Base-by-base conservation (phyloP, 495 filamentous ascomycete genomes). In the Cryomyces antarcticus region DNA sequence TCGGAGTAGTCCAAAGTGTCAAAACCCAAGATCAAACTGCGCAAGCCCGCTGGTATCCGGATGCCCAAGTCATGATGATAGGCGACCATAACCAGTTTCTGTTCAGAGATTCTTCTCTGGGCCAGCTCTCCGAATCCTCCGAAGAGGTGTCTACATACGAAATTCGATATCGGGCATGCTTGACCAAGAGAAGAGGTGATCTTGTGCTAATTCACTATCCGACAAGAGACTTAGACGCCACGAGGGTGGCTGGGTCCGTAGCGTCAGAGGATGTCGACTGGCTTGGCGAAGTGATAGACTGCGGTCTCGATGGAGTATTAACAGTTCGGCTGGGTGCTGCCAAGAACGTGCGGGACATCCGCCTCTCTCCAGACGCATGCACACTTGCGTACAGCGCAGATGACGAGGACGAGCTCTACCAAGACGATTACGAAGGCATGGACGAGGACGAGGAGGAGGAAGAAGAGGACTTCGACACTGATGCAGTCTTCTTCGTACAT, bases 81-180 rank as follows among this genome's bases (percentile, higher is more conserved):
- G 52, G 61, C 29, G 44, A 51, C 7, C 55, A 54, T n/a, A 49
- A 49, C 5, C 42, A 55, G 10, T 45, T 60, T 35, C 37, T 43
- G 11, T 49, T 64, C 17, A 46, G 58, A 7, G 53, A 49, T 4
- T 63, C 61, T 13, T 53, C 42, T 1, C 54, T 65, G 7, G 74
- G 73, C 1, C 34, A 44, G 5, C 57, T 75, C 4, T 42, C 50
- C 9, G 57, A 62, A 11, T 49, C 47, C 13, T 37, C 57, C 27
- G 67, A 68, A 38, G 64, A 72, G 29, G 61, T 74, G 10, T 75
- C 71, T 43, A 46, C 76, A 28, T 78, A 78, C 50, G 74, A 78
- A 41, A 56, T 77, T 29, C 47, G 51, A 38, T 57, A 57, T 4
- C 60, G 64, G 39, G 52, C 62, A 28, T 60, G 60, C 13, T 45